phyloP scores from a whole-genome alignment of 1,284 basidiomycete genomes.

The Cutaneotrichosporon sp. region DNA sequence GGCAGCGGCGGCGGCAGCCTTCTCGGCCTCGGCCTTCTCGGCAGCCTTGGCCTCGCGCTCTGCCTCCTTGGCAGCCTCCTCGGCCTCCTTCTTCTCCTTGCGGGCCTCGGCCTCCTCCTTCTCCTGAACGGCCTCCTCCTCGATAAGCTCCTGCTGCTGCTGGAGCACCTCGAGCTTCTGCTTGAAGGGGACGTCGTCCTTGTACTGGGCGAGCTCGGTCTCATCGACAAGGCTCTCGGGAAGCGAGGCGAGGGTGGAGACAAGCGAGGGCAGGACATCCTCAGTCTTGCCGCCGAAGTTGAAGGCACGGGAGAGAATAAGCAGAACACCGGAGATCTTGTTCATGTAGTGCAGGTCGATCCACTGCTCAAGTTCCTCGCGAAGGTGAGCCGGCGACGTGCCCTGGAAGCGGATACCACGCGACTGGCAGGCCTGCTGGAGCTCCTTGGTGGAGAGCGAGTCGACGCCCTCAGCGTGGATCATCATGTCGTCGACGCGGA shows the following conservation, averaged over 20 bases:
- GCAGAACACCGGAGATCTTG: constrained; percentile 86
- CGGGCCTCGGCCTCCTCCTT: constrained; percentile 91
- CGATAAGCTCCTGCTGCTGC: constrained; percentile 98
- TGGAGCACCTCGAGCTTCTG: constrained; percentile 97
- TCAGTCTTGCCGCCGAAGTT: constrained; percentile 85
- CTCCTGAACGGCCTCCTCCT: constrained; percentile 98
- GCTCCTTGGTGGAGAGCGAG: constrained; percentile 82
- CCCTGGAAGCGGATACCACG: constrained; percentile 89
- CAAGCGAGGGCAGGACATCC: constrained; percentile 78
- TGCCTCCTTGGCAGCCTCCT: constrained; percentile 61
- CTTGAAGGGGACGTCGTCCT: constrained; percentile 89
- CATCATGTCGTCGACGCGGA: constrained; percentile 86
- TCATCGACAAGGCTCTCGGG: constrained; percentile 96
- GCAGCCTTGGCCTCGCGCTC: constrained; percentile 47
- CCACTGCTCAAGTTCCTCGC: constrained; percentile 91
- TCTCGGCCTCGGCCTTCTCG: constrained; percentile 59
- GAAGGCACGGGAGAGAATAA: constrained; percentile 92
- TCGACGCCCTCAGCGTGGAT: constrained; percentile 90
- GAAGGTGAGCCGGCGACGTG: constrained; percentile 76
- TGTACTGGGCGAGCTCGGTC: constrained; percentile 90
- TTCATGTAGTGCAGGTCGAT: constrained; percentile 85
- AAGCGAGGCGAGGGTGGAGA: constrained; percentile 86
- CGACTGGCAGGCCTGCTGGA: constrained; percentile 90
- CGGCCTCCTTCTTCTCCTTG: constrained; percentile 74
- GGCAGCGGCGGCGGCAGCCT: background rate